Evolutionary conservation across 2,329 filamentous ascomycete species (phyloP).

Genomic region (Tricladium varicosporioides): DNA sequence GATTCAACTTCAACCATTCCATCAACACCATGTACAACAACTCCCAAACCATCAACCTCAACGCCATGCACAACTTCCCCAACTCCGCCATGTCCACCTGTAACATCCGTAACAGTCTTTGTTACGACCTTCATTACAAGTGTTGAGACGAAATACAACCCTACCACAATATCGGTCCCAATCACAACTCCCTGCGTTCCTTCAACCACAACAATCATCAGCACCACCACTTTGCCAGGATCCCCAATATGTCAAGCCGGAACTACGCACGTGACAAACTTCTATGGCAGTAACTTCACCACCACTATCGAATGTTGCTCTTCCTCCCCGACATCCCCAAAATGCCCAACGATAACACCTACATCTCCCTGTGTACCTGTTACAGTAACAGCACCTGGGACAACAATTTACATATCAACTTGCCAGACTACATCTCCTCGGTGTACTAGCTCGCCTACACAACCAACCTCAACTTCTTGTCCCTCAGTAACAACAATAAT

Average conservation of each 20-base stretch:
- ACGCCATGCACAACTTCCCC: background rate
- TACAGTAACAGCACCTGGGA: slow-evolving; percentile 3
- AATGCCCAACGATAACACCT: background rate
- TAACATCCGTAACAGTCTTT: slow-evolving; percentile 8
- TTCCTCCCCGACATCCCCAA: slow-evolving; percentile 9
- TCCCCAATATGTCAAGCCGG: slow-evolving; percentile 17
- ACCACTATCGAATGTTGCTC: slow-evolving; percentile 14
- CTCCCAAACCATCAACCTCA: background rate
- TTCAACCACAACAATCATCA: background rate
- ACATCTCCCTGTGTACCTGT: slow-evolving; percentile 4
- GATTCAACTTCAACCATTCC: slow-evolving; percentile 3
- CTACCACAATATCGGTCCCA: background rate
- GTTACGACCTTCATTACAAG: slow-evolving; percentile 11
- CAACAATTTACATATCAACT: no score
- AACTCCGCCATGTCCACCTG: background rate
- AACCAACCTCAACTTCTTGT: background rate
- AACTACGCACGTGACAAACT: slow-evolving; percentile 20
- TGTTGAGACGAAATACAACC: background rate
- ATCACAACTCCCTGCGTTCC: background rate
- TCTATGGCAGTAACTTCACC: slow-evolving; percentile 20
- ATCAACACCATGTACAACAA: background rate
- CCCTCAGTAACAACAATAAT: background rate
- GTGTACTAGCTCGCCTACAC: background rate
- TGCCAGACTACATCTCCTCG: background rate
- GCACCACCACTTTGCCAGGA: slow-evolving; percentile 8